Base-by-base conservation (phyloP, 2,329 filamentous ascomycete species). In the Didymella segeticola region DNA sequence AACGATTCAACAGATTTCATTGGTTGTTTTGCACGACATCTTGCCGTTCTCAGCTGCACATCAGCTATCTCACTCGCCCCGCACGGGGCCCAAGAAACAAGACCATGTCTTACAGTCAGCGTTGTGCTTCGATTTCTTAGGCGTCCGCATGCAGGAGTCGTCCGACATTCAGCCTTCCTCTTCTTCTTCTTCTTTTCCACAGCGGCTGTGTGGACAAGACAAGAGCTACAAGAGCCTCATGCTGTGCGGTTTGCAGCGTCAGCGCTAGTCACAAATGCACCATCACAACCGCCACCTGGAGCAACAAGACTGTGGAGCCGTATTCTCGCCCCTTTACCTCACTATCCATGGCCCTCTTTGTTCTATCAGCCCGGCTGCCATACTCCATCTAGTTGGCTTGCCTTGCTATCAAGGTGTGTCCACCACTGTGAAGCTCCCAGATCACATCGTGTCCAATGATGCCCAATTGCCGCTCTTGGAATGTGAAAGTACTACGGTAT, bases 211-310 rank as follows among this genome's bases (percentile, higher is more conserved):
- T 25, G 30, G 22, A 36, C 15, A 30, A 23, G 26, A 22, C 11
- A 17, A 38, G 10, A 8, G 20, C 17, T n/a, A 27, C 23, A 11
- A 27, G n/a, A 20, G 31, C 25, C 19, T 25, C 20, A 36, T 17
- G 33, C 46, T 27, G n/a, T 9, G 4, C 23, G 14, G 22, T 33
- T 27, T 31, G n/a, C n/a, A n/a, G n/a, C 23, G 41, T 51, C 48
- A 46, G 48, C 48, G 14, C 47, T 51, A 51, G 27, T 14, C 31
- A 19, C 34, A 46, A 7, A 8, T 25, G 30, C 26, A 37, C 14
- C 39, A 30, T 22, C 17, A 30, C 47, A n/a, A 9, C 19, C 10
- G 15, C 31, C 19, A 37, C n/a, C 11, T 5, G 23, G 7, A 26
- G 19, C 33, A 47, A 15, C n/a, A 12, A 14, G 11, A 5, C 23